Base-by-base conservation (phyloP, 306 rosid genomes). In the Rubus idaeus region DNA sequence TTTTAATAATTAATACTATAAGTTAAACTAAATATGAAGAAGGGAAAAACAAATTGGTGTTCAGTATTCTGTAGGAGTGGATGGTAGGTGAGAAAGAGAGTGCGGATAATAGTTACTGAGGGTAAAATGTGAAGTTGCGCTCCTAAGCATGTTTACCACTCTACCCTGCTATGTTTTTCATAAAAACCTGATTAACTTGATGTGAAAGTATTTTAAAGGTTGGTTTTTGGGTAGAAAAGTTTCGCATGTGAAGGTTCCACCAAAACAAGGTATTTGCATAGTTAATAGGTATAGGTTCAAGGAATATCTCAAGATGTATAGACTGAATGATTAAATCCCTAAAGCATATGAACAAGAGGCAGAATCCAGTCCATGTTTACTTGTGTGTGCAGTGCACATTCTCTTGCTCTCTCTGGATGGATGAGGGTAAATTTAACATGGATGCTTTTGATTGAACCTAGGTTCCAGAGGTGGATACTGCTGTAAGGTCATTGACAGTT, bases 391-490 rank as follows among this genome's bases (percentile, higher is more conserved):
- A 23, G 3, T 62, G 18, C 44, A 35, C 42, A 13, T 30, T 30
- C 20, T 18, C 58, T 62, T 0, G 30, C 44, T 35, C 20, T 16
- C 10, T 46, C 17, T 51, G n/a, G 58, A 69, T 51, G n/a, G 58
- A 69, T 0, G 21, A 60, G 23, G 52, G 3, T 52, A 18, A 18
- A 52, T 72, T 52, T 64, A 75, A 82, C 82, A 78, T 65, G 74
- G 62, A 62, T 66, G 35, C 12, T 81, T 44, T 75, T 68, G 83
- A 56, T 16, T 74, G 70, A 81, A 74, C 78, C 63, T 87, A 96
- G 99, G 99, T 96, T 75, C 99, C 99, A 56, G 99, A 96, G 86
- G 99, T 91, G 75, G 99, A 96, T 78, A 96, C 98, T 1, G 99
- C 98, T 47, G 99, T 96, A 62, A 96, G 99, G 83, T 96, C 98